phyloP scores from a whole-genome alignment of 805 yeast genomes.

The Isabelozyma pseudorhagii region DNA sequence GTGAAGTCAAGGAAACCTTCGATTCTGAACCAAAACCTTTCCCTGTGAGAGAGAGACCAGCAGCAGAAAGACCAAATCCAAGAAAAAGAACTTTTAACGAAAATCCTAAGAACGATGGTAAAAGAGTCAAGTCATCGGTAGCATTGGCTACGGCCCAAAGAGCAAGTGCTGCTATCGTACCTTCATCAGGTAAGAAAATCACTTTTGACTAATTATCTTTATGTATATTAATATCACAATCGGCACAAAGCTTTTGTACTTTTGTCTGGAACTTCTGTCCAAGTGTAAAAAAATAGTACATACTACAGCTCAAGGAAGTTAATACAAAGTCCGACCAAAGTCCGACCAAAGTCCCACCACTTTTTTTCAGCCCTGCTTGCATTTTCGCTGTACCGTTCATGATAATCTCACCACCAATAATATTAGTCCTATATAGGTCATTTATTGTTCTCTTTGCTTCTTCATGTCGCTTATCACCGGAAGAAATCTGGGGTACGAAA shows the following conservation, averaged over 20 bases:
- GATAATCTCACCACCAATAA: too few species aligned
- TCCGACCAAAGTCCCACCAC: too few species aligned
- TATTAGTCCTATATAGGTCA: too few species aligned
- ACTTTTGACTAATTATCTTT: constrained; percentile 51
- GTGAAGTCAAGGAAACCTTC: constrained; percentile 4
- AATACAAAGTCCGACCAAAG: too few species aligned
- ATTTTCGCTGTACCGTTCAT: too few species aligned
- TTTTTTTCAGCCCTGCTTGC: too few species aligned
- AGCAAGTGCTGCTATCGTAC: constrained; percentile 83
- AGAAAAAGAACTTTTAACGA: constrained; percentile 1
- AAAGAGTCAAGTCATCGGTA: constrained; percentile 69
- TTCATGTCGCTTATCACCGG: not conserved
- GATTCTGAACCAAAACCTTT: constrained; percentile 1
- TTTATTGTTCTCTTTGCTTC: too few species aligned
- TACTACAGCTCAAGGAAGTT: too few species aligned
- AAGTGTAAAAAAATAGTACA: too few species aligned
- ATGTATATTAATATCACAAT: not conserved
- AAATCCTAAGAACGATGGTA: constrained; percentile 27
- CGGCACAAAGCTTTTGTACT: too few species aligned
- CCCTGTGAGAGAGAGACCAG: constrained; percentile 9
- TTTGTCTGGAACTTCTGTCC: too few species aligned
- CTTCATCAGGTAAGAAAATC: constrained; percentile 84
- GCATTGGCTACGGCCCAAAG: constrained; percentile 88
- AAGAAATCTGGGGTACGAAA: not conserved
- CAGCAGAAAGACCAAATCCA: constrained; percentile 2